phyloP scores from a whole-genome alignment of 2,329 filamentous ascomycete species.

The Diaporthe batatas region DNA sequence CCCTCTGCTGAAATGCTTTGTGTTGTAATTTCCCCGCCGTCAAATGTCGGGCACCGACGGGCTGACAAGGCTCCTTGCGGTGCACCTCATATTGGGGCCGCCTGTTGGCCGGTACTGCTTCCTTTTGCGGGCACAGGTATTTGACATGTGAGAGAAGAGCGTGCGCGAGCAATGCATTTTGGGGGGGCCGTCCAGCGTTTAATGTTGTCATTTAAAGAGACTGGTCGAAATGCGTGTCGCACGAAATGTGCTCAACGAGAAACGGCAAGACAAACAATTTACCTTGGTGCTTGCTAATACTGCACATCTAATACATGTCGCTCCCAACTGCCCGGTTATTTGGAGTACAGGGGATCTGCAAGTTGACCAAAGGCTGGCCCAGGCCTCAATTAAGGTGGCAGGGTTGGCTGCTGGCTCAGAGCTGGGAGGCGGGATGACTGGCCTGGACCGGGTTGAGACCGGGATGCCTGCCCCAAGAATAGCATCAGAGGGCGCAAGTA shows the following conservation, averaged over 20 bases:
- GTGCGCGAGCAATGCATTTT: neutral
- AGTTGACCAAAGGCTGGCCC: constrained; percentile 25
- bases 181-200: neutral
- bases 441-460: constrained; percentile 10
- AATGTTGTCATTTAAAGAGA: neutral
- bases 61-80: neutral
- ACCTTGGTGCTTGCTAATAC: neutral
- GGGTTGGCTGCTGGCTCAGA: neutral
- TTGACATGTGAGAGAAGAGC: neutral
- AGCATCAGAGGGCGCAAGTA: constrained; percentile 29
- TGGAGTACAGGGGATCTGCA: constrained; percentile 7
- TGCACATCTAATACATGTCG: neutral
- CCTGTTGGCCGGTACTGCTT: neutral
- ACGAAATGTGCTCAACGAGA: neutral
- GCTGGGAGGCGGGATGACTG: constrained; percentile 1
- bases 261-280: neutral
- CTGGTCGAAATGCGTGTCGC: neutral
- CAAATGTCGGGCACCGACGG: neutral
- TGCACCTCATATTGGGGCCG: neutral
- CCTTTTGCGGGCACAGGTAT: neutral
- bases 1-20: neutral
- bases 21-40: neutral
- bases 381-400: neutral
- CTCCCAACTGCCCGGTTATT: neutral
- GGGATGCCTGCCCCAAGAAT: constrained; percentile 42